Evolutionary conservation across 2,329 filamentous ascomycete genomes (phyloP).

Genomic region (Coniochaeta sp.): DNA sequence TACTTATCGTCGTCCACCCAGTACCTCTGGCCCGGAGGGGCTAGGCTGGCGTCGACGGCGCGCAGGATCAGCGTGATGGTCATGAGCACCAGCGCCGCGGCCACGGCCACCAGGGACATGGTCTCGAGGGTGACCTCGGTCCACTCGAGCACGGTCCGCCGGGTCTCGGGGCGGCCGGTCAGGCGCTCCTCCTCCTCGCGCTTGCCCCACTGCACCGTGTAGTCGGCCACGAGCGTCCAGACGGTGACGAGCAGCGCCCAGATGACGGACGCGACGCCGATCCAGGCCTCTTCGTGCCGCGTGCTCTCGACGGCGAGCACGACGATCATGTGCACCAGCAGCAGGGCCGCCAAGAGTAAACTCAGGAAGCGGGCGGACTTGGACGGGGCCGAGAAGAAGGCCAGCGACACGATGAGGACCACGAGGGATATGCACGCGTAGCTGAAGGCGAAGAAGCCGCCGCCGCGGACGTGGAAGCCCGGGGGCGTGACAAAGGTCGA

Average conservation of each 20-base stretch:
- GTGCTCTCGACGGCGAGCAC: slow-evolving; percentile 68
- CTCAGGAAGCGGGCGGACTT: slow-evolving; percentile 69
- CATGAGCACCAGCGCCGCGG: slow-evolving; percentile 63
- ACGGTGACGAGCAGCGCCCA: slow-evolving; percentile 76
- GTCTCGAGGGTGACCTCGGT: slow-evolving; percentile 69
- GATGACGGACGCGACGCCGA: slow-evolving; percentile 76
- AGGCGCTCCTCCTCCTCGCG: slow-evolving; percentile 85
- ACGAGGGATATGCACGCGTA: slow-evolving; percentile 73
- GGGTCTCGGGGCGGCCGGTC: slow-evolving; percentile 80
- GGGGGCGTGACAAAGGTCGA: slow-evolving; percentile 88
- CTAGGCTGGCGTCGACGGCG: slow-evolving; percentile 68
- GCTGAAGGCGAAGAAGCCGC: slow-evolving; percentile 85
- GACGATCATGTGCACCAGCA: slow-evolving; percentile 71
- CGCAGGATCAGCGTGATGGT: slow-evolving; percentile 75
- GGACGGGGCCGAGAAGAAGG: slow-evolving; percentile 86
- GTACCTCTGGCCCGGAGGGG: slow-evolving; percentile 66
- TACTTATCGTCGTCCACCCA: slow-evolving; percentile 82
- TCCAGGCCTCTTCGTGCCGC: slow-evolving; percentile 80
- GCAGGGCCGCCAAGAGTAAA: slow-evolving; percentile 56
- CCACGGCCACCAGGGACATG: slow-evolving; percentile 61
- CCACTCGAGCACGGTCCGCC: slow-evolving; percentile 80
- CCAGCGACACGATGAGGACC: slow-evolving; percentile 66
- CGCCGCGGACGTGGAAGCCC: slow-evolving; percentile 76
- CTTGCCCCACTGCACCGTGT: slow-evolving; percentile 86
- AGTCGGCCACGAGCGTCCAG: slow-evolving; percentile 74